Conservation (phyloP, 805 yeast species). For the Starmerella bombicola region DNA sequence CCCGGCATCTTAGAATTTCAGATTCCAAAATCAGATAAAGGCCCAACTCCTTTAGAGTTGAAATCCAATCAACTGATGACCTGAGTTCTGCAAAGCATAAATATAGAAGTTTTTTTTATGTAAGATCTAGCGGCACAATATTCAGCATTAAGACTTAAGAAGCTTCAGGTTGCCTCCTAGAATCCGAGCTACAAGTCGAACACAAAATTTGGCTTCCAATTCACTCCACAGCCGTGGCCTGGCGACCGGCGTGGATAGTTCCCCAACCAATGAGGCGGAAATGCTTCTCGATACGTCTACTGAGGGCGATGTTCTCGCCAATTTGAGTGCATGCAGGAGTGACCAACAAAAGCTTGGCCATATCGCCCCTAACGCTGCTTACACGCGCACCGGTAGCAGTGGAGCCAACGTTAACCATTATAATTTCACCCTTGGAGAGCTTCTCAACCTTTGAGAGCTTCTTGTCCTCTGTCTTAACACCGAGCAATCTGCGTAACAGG, state of each 20-base stretch:
- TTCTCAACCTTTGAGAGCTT: constrained; percentile 95
- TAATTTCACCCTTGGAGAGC: constrained; percentile 83
- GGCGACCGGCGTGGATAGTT: constrained; percentile 58
- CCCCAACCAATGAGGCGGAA: constrained; percentile 99
- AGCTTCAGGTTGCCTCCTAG: too few relatives aligned
- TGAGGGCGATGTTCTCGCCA: constrained; percentile 94
- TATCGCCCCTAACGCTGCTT: constrained; percentile 94
- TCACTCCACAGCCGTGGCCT: constrained; percentile 13
- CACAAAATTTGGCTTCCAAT: too few relatives aligned
- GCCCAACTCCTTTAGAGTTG: too few relatives aligned
- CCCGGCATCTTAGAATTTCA: too few relatives aligned
- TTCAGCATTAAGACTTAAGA: too few relatives aligned
- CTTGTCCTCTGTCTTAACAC: constrained; percentile 97
- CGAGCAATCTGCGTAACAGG: constrained; percentile 88
- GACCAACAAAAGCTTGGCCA: constrained; percentile 94
- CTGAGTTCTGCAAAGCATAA: too few relatives aligned
- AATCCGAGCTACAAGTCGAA: too few relatives aligned
- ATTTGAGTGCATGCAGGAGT: constrained; percentile 98
- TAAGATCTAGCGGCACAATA: too few relatives aligned
- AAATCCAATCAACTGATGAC: too few relatives aligned
- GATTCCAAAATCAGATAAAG: too few relatives aligned
- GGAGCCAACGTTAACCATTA: constrained; percentile 98
- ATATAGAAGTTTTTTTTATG: too few relatives aligned
- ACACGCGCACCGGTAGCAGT: constrained; percentile 99
- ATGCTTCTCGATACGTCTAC: constrained; percentile 98